Evolutionary conservation across 1,139 yeast genomes (phyloP).

Genomic region (Yamadazyma conglobata): DNA sequence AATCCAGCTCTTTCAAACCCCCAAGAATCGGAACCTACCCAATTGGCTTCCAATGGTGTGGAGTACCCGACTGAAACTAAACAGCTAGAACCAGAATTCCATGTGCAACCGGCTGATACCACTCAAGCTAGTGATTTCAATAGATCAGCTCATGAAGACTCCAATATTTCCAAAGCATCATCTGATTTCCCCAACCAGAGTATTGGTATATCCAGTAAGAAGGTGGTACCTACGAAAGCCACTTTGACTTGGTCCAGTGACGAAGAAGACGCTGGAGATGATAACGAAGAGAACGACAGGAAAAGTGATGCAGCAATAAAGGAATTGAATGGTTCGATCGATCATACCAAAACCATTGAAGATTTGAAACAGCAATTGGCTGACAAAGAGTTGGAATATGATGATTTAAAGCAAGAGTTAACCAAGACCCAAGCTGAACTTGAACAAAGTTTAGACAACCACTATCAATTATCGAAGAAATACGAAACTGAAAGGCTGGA

Average conservation of each 20-base stretch:
- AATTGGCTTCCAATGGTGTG: no score
- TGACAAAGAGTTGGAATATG: constrained; percentile 7
- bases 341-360: constrained; percentile 10
- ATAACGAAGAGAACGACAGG: constrained; percentile 2
- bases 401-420: constrained; percentile 14
- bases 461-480: constrained; percentile 11
- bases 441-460: constrained; percentile 9
- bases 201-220: constrained; percentile 52
- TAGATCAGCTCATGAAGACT: constrained; percentile 4
- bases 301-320: neutral
- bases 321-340: constrained; percentile 4
- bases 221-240: constrained; percentile 74
- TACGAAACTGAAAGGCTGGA: constrained; percentile 7
- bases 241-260: constrained; percentile 81
- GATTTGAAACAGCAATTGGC: constrained; percentile 14
- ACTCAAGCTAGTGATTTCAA: no score
- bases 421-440: constrained; percentile 14
- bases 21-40: neutral
- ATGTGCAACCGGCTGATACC: no score
- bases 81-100: no score
- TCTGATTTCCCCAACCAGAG: constrained; percentile 25
- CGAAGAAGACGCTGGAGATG: constrained; percentile 46
- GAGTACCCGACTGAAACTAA: no score
- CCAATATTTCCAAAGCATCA: constrained; percentile 8
- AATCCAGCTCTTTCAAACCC: neutral